A percentile compares a stretch with the other conserved stretches of the same genome.
phyloP scores from a whole-genome alignment of 257 asterid genomes.

The Echites panduratus region DNA sequence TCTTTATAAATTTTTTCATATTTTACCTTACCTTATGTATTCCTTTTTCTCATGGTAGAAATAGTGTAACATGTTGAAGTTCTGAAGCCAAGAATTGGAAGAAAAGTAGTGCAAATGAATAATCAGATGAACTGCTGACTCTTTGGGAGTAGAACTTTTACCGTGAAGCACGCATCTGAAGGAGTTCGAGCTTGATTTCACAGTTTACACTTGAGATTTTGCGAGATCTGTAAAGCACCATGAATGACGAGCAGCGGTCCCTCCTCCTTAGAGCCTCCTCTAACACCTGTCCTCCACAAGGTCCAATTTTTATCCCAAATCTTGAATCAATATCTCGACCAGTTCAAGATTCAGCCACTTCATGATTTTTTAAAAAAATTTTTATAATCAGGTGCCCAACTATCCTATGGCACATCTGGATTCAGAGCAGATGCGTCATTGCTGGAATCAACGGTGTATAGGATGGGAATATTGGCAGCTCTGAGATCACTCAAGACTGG shows the following conservation, averaged over 20 bases:
- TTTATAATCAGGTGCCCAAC: slow-evolving; percentile 38
- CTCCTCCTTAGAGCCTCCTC: slow-evolving; percentile 41
- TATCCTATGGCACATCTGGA: slow-evolving; percentile 90
- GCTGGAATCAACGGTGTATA: slow-evolving; percentile 69
- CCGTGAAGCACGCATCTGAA: neutral
- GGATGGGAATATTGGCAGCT: slow-evolving; percentile 85
- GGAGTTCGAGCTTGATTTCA: neutral
- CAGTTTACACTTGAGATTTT: neutral
- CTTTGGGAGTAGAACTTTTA: neutral
- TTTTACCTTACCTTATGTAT: neutral
- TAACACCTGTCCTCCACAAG: slow-evolving; percentile 50
- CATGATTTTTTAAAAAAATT: neutral
- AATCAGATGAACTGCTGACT: neutral
- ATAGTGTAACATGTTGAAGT: neutral
- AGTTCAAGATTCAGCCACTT: neutral
- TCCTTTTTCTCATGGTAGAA: neutral
- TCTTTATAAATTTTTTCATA: neutral
- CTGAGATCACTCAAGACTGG: slow-evolving; percentile 69
- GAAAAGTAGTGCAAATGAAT: neutral
- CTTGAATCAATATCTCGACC: neutral
- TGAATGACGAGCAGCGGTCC: slow-evolving; percentile 53
- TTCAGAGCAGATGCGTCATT: slow-evolving; percentile 70
- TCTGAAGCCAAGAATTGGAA: neutral
- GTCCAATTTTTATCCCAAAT: slow-evolving; percentile 18
- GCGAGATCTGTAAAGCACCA: slow-evolving; percentile 5